Base-by-base conservation (phyloP, 495 filamentous ascomycete genomes). In the Patellaria atrata region DNA sequence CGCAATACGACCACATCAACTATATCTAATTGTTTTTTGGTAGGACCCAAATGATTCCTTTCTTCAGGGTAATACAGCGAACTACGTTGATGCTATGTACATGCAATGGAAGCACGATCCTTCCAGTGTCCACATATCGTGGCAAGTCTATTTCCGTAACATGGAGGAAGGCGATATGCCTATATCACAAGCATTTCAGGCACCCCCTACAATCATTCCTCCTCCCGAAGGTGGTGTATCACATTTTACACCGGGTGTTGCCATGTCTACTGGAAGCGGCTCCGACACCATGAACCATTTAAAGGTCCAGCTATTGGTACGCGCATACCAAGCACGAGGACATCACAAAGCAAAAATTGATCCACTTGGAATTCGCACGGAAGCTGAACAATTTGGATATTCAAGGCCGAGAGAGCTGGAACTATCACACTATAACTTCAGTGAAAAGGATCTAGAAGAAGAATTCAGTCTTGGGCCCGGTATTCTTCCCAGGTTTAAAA, bases 11-110 rank as follows among this genome's bases (percentile, higher is more conserved):
- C 22, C 14, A 13, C 31, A 36, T 25, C 11, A 33, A 27, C 38
- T 32, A 44, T 21, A 12, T 1, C 38, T 22, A 35, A 29, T 33
- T 45, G 25, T 33, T 18, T 20, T 8, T 40, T 29, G 28, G 34
- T 58, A 80, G 72, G 79, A 91, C 52, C 71, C 91, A 34, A 87
- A 77, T 51, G 89, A 97, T 64, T 89, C 76, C 59, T 97, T 94
- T 68, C 70, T 96, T 32, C 76, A 79, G 40, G 89, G 89, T 26
- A 94, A 78, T 64, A 80, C 86, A 38, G 89, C 89, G 57, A 94
- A 94, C 64, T 97, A 97, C 61, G 78, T 97, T 57, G 89, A 97
- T 59, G 89, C 93, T 70, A 97, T 97, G 89, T 97, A 97, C 60
- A 59, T 97, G 60, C 72, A 81, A 48, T 97, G 89, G 89, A 93